A percentile compares a stretch with the other conserved stretches of the same genome.
phyloP scores from a whole-genome alignment of 129 eudicot species.

The Lonicera japonica region DNA sequence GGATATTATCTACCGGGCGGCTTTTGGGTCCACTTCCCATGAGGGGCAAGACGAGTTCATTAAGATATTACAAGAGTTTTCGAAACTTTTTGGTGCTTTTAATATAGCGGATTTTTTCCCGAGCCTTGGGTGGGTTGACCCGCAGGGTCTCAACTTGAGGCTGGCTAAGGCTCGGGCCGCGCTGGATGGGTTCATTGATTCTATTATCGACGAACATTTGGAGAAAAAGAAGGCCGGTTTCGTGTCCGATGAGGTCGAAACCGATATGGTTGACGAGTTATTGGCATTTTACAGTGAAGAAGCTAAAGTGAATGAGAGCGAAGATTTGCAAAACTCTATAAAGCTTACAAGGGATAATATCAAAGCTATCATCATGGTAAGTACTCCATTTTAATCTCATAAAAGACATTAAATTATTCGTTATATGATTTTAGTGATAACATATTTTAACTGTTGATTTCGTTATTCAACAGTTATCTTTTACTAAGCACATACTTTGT shows the following conservation, averaged over 20 bases:
- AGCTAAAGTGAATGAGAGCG: slow-evolving; percentile 44
- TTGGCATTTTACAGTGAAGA: slow-evolving; percentile 59
- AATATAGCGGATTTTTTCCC: slow-evolving; percentile 79
- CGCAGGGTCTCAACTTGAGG: slow-evolving; percentile 54
- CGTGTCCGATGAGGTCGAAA: slow-evolving; percentile 11
- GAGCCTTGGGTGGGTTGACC: slow-evolving; percentile 52
- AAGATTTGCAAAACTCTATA: slow-evolving; percentile 57
- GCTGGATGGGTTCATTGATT: slow-evolving; percentile 73
- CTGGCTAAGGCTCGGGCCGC: slow-evolving; percentile 54
- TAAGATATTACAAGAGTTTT: slow-evolving; percentile 66
- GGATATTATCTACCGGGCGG: slow-evolving; percentile 74
- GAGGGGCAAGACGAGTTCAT: slow-evolving; percentile 82
- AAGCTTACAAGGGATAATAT: slow-evolving; percentile 62
- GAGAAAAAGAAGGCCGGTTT: slow-evolving; percentile 23
- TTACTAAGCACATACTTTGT: no score
- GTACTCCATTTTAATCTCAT: background rate
- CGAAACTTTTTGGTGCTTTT: slow-evolving; percentile 83
- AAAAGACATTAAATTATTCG: no score
- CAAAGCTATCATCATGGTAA: slow-evolving; percentile 89
- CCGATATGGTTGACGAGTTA: slow-evolving; percentile 83
- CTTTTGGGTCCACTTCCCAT: slow-evolving; percentile 63
- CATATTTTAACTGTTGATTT: no score
- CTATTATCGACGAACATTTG: slow-evolving; percentile 67
- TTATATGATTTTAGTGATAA: no score
- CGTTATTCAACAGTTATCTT: no score